Evolutionary conservation across 371 early-diverging fungal genomes (phyloP).

Genomic region (Mucor piriformis): DNA sequence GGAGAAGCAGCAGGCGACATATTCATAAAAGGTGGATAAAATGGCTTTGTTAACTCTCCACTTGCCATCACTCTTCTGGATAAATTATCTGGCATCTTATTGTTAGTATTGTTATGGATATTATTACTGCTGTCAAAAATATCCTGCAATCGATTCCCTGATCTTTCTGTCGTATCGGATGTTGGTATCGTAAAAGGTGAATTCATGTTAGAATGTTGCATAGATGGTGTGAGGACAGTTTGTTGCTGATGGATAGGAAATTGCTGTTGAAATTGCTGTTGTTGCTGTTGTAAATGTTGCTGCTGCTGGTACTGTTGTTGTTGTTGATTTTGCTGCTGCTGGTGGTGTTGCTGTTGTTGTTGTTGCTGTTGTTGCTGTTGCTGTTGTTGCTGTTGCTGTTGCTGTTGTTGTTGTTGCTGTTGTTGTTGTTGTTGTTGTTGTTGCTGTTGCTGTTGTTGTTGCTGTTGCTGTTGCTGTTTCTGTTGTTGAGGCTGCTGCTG

Average conservation of each 20-base stretch:
- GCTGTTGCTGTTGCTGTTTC: slow-evolving; percentile 15
- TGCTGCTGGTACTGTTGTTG: too few species aligned
- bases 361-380: too few species aligned
- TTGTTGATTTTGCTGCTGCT: too few species aligned
- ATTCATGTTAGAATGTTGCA: slow-evolving; percentile 1
- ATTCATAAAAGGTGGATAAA: slow-evolving; percentile 36
- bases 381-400: too few species aligned
- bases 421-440: neutral
- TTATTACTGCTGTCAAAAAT: slow-evolving; percentile 8
- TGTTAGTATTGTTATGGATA: neutral
- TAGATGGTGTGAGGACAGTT: slow-evolving; percentile 13
- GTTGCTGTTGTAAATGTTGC: neutral
- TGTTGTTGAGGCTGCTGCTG: slow-evolving; percentile 8
- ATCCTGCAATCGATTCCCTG: slow-evolving; percentile 11
- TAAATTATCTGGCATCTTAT: neutral
- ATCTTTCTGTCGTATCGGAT: slow-evolving; percentile 19
- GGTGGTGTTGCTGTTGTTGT: too few species aligned
- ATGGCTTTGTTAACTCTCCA: slow-evolving; percentile 29
- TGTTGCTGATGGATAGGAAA: neutral
- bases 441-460: slow-evolving; percentile 16
- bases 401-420: too few species aligned
- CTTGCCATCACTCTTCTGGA: slow-evolving; percentile 16
- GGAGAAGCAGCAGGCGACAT: slow-evolving; percentile 40
- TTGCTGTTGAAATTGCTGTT: slow-evolving; percentile 6
- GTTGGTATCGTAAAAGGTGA: slow-evolving; percentile 11